A percentile compares a stretch with the other conserved stretches of the same genome.
Evolutionary conservation across 495 filamentous ascomycete species (phyloP).

Genomic region (Pseudotulostoma volvatum): DNA sequence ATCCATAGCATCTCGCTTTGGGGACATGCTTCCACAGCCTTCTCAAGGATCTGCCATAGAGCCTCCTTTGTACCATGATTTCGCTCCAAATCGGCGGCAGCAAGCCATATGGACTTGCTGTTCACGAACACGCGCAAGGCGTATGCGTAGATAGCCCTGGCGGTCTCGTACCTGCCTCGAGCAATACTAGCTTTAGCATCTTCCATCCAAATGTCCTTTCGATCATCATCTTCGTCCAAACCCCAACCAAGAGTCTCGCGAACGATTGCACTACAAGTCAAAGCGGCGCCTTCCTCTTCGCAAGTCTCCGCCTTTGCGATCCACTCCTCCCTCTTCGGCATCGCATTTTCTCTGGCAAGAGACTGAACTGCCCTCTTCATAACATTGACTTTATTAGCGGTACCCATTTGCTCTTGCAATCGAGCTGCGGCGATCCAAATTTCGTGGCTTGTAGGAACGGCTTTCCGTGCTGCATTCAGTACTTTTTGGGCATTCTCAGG

Average conservation of each 20-base stretch:
- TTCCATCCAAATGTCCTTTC: conserved; percentile 88
- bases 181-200: conserved; percentile 68
- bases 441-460: conserved; percentile 77
- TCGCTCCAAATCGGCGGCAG: conserved; percentile 79
- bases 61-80: conserved; percentile 76
- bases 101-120: conserved; percentile 69
- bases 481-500: conserved; percentile 85
- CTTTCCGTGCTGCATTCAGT: conserved; percentile 86
- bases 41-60: conserved; percentile 71
- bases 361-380: conserved; percentile 89
- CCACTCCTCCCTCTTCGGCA: conserved; percentile 96
- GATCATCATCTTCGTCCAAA: conserved; percentile 90
- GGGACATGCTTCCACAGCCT: conserved; percentile 84
- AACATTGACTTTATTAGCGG: conserved; percentile 57
- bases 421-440: conserved; percentile 93
- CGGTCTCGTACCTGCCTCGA: conserved; percentile 71
- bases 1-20: conserved; percentile 87
- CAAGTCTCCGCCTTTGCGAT: conserved; percentile 87
- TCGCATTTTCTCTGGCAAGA: conserved; percentile 80
- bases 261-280: conserved; percentile 79
- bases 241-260: conserved; percentile 85
- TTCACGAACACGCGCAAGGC: conserved; percentile 74
- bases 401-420: conserved; percentile 80
- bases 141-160: conserved; percentile 84
- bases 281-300: conserved; percentile 75